These are phyloP conservation scores for Gnomoniopsis sp. DNA, from an alignment of 2,329 filamentous ascomycete genomes.

Conservation along the genomic window DNA sequence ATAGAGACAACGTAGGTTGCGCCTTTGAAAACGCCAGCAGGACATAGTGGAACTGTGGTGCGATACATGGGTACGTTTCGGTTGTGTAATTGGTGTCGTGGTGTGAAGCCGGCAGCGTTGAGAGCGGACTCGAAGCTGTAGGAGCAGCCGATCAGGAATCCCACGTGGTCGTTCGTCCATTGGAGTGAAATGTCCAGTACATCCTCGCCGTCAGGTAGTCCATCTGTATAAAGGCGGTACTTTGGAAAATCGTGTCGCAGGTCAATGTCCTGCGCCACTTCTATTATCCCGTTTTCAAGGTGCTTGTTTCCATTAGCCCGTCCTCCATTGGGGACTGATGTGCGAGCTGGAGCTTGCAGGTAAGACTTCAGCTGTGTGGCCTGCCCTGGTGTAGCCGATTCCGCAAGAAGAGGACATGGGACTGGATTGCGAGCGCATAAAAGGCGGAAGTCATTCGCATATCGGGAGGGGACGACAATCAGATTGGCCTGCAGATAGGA, in stretches of 20 bases:
- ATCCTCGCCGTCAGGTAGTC: conserved; percentile 34
- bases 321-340: not conserved
- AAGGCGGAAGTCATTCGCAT: conserved; percentile 55
- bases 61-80: conserved; percentile 61
- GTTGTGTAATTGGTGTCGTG: conserved; percentile 44
- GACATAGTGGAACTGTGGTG: conserved; percentile 51
- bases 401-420: conserved; percentile 57
- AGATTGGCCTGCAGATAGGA: conserved; percentile 60
- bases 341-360: conserved; percentile 24
- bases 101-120: conserved; percentile 42
- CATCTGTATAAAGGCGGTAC: conserved; percentile 57
- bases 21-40: conserved; percentile 55
- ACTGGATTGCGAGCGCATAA: conserved; percentile 61
- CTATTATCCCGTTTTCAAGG: conserved; percentile 13
- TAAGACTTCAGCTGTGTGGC: conserved; percentile 28
- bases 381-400: conserved; percentile 42
- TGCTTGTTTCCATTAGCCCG: not conserved
- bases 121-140: conserved; percentile 62
- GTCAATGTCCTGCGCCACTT: conserved; percentile 44
- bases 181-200: conserved; percentile 41
- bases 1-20: conserved; percentile 60
- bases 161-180: conserved; percentile 58
- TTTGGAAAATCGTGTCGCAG: conserved; percentile 55
- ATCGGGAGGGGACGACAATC: conserved; percentile 53
- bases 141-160: conserved; percentile 61